These are phyloP conservation scores for Mucor indicus DNA, from an alignment of 371 early-diverging fungal species.

Conservation along the genomic window DNA sequence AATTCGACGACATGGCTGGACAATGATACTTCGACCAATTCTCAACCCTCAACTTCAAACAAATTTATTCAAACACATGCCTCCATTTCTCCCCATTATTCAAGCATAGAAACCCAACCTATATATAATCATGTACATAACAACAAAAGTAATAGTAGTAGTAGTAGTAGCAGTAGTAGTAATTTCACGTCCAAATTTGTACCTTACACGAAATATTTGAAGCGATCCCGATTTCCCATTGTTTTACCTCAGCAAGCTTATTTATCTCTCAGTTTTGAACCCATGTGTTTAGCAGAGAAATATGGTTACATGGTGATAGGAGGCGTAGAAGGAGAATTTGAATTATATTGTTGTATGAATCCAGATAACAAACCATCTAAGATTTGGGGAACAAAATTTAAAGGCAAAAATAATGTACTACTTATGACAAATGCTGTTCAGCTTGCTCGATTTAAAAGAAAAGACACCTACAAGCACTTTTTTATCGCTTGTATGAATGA, in stretches of 20 bases:
- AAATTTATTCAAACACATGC: constrained; percentile 23
- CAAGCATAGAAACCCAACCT: too few species aligned
- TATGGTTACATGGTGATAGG: constrained; percentile 61
- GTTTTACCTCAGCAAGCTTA: constrained; percentile 31
- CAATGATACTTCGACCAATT: constrained; percentile 5
- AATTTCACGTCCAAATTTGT: constrained; percentile 19
- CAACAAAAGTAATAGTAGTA: too few species aligned
- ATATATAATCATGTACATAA: too few species aligned
- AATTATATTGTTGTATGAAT: constrained; percentile 50
- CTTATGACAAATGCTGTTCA: constrained; percentile 56
- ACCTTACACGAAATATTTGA: constrained; percentile 48
- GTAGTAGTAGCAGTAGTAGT: too few species aligned
- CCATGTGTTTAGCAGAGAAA: constrained; percentile 48
- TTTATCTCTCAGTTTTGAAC: constrained; percentile 32
- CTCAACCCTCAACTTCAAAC: neutral
- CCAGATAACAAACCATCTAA: constrained; percentile 25
- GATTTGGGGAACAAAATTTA: constrained; percentile 40
- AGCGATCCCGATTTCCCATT: constrained; percentile 31
- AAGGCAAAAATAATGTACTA: constrained; percentile 35
- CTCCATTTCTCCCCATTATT: constrained; percentile 1
- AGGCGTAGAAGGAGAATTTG: constrained; percentile 43
- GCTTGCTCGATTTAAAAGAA: constrained; percentile 47
- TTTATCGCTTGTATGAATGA: constrained; percentile 48
- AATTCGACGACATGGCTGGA: constrained; percentile 29
- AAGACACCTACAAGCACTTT: constrained; percentile 2